Conservation (phyloP, 1,284 basidiomycete species). For the Takashimella tepidaria region DNA sequence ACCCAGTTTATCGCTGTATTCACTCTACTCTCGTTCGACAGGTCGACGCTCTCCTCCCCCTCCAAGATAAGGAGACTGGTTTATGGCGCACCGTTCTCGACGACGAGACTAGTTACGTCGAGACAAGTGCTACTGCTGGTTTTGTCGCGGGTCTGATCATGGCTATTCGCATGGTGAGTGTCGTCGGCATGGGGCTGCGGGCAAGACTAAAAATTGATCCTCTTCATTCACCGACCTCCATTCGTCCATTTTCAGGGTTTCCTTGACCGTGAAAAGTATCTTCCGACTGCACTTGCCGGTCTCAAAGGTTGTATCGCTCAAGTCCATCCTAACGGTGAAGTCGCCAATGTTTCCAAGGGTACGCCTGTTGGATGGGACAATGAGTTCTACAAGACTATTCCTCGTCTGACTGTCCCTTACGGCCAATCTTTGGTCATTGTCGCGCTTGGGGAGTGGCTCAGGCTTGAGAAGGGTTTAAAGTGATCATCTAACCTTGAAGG, state of each 20-base stretch:
- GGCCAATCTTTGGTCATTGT: slow-evolving; percentile 21
- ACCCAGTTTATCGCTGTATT: slow-evolving; percentile 53
- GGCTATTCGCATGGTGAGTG: slow-evolving; percentile 3
- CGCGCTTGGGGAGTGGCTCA: slow-evolving; percentile 22
- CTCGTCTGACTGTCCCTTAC: slow-evolving; percentile 15
- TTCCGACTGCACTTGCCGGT: slow-evolving; percentile 9
- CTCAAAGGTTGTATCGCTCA: slow-evolving; percentile 19
- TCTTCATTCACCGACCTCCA: background rate
- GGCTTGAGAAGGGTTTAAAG: slow-evolving; percentile 7
- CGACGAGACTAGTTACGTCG: slow-evolving; percentile 55
- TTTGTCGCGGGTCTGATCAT: slow-evolving; percentile 54
- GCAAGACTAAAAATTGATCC: background rate
- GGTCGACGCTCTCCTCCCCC: slow-evolving; percentile 53
- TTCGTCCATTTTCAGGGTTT: slow-evolving; percentile 6
- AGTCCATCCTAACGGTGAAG: slow-evolving; percentile 16
- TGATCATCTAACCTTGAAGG: background rate
- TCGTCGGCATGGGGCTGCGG: too few species aligned
- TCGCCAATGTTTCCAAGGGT: slow-evolving; percentile 22
- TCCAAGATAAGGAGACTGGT: slow-evolving; percentile 52
- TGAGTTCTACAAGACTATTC: slow-evolving; percentile 23
- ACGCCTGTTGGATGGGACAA: slow-evolving; percentile 15
- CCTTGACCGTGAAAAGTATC: slow-evolving; percentile 10
- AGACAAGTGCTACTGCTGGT: slow-evolving; percentile 56
- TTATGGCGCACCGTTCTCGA: slow-evolving; percentile 59
- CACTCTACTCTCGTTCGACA: slow-evolving; percentile 53